Evolutionary conservation across 2,329 filamentous ascomycete genomes (phyloP).

Genomic region (Beauveria sp.): DNA sequence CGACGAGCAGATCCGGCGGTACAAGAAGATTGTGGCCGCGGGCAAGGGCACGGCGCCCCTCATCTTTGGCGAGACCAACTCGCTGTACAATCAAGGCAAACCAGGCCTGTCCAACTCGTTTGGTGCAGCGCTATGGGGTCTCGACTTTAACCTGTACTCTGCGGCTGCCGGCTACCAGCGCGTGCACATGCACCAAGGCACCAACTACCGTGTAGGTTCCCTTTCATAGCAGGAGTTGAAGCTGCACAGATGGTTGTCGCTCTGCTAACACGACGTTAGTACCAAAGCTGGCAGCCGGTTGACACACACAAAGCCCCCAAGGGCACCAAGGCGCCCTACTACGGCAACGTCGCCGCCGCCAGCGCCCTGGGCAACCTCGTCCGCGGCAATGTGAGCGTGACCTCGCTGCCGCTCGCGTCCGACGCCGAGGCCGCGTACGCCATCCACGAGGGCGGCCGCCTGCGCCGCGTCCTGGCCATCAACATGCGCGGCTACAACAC

Average conservation of each 20-base stretch:
- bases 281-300: slow-evolving; percentile 54
- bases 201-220: slow-evolving; percentile 44
- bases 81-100: slow-evolving; percentile 53
- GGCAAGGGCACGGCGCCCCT: slow-evolving; percentile 4
- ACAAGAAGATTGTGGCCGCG: slow-evolving; percentile 27
- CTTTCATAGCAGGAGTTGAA: background rate
- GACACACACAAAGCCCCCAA: slow-evolving; percentile 38
- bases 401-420: slow-evolving; percentile 35
- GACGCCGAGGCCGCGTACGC: slow-evolving; percentile 47
- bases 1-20: slow-evolving; percentile 38
- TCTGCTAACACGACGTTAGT: slow-evolving; percentile 22
- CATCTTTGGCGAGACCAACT: slow-evolving; percentile 51
- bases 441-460: slow-evolving; percentile 36
- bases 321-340: slow-evolving; percentile 58
- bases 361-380: slow-evolving; percentile 42
- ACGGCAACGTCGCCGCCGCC: slow-evolving; percentile 53
- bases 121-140: slow-evolving; percentile 56
- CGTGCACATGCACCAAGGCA: slow-evolving; percentile 58
- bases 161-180: slow-evolving; percentile 48
- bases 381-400: slow-evolving; percentile 32
- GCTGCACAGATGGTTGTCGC: too few relatives aligned
- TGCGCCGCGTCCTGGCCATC: slow-evolving; percentile 45
- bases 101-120: slow-evolving; percentile 57
- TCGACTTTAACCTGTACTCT: slow-evolving; percentile 54
- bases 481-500: slow-evolving; percentile 56